These are phyloP conservation scores for Trichomonas gallinae DNA, from an alignment of 208 protist species.

Conservation along the genomic window DNA sequence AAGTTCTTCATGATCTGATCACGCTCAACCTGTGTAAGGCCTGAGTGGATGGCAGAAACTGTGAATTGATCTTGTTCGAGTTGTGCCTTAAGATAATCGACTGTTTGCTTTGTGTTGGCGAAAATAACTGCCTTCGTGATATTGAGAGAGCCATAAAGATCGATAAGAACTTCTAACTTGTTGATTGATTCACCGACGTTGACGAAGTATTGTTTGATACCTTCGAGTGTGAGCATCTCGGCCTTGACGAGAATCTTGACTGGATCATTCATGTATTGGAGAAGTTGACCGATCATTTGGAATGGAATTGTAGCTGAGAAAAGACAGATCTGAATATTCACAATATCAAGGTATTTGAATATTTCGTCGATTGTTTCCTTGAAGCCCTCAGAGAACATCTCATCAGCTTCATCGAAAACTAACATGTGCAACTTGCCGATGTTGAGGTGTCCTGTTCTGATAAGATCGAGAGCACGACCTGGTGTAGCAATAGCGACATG, in stretches of 20 bases:
- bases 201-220: conserved; percentile 99
- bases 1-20: conserved; percentile 94
- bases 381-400: conserved; percentile 91
- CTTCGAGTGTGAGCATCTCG: conserved; percentile 92
- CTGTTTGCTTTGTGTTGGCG: conserved; percentile 89
- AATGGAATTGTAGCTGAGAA: conserved; percentile 61
- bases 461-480: conserved; percentile 89
- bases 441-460: conserved; percentile 66
- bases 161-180: conserved; percentile 89
- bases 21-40: conserved; percentile 87
- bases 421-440: conserved; percentile 67
- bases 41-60: conserved; percentile 86
- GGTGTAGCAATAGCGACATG: conserved; percentile 97
- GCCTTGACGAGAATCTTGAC: conserved; percentile 92
- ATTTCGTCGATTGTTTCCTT: conserved; percentile 95
- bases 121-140: conserved; percentile 82
- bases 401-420: conserved; percentile 95
- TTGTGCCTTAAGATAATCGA: conserved; percentile 81
- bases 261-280: conserved; percentile 75
- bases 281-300: conserved; percentile 70
- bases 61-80: conserved; percentile 69
- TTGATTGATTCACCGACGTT: conserved; percentile 73
- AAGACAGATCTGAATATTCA: conserved; percentile 60
- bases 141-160: conserved; percentile 66
- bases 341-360: conserved; percentile 69